Evolutionary conservation across 2,329 filamentous ascomycete genomes (phyloP).

Genomic region (Ambrosiella beaveri): DNA sequence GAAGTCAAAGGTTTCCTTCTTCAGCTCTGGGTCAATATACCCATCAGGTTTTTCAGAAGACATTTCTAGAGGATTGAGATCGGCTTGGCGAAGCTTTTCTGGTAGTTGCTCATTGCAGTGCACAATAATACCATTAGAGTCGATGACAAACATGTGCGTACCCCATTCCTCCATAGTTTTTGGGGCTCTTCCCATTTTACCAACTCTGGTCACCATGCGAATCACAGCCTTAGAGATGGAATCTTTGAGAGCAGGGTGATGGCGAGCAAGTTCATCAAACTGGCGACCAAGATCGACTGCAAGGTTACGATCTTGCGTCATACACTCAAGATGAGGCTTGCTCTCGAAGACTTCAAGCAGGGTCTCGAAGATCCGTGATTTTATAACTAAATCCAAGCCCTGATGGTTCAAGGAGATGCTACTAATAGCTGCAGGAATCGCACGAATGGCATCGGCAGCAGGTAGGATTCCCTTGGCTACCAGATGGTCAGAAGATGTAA

Average conservation of each 20-base stretch:
- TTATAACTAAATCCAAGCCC: conserved; percentile 74
- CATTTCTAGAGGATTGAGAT: conserved; percentile 2
- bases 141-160: conserved; percentile 54
- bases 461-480: conserved; percentile 61
- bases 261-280: conserved; percentile 87
- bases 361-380: conserved; percentile 63
- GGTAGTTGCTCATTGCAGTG: conserved; percentile 29
- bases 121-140: conserved; percentile 35
- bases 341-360: conserved; percentile 98
- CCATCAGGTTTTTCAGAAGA: conserved; percentile 6
- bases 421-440: conserved; percentile 74
- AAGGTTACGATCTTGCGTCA: conserved; percentile 55
- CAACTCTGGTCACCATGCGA: conserved; percentile 73
- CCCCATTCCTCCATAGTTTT: conserved; percentile 55
- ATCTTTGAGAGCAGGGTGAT: conserved; percentile 70
- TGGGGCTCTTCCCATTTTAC: conserved; percentile 53
- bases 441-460: conserved; percentile 74
- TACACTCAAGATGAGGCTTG: conserved; percentile 66
- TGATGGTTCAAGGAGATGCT: conserved; percentile 82
- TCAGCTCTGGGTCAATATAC: not conserved
- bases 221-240: conserved; percentile 73
- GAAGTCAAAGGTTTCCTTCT: conserved; percentile 10
- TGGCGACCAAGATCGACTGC: conserved; percentile 59
- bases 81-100: conserved; percentile 15
- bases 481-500: conserved; percentile 15